phyloP scores from a whole-genome alignment of 2,329 filamentous ascomycete species.

The Cladophialophora carrionii region DNA sequence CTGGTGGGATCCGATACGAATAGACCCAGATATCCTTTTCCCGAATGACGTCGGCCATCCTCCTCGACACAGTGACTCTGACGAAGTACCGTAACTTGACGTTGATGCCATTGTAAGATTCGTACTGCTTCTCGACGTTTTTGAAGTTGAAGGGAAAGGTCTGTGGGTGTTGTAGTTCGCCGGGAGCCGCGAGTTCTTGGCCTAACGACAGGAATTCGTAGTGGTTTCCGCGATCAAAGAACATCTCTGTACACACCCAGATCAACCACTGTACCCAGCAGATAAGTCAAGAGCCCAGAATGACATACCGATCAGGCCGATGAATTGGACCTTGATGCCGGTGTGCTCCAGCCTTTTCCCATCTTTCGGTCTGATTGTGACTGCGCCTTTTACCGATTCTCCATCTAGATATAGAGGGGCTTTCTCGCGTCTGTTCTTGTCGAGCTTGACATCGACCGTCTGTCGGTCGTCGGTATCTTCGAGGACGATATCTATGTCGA shows the following conservation, averaged over 20 bases:
- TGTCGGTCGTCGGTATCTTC: constrained; percentile 91
- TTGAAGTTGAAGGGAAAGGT: constrained; percentile 99
- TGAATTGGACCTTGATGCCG: constrained; percentile 99
- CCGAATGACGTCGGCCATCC: constrained; percentile 96
- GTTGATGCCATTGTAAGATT: constrained; percentile 99
- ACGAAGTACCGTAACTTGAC: constrained; percentile 99
- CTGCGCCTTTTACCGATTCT: constrained; percentile 94
- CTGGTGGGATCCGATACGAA: constrained; percentile 94
- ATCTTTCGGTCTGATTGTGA: constrained; percentile 95
- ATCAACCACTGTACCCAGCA: constrained; percentile 15
- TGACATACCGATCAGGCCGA: constrained; percentile 84
- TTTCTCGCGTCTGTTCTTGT: constrained; percentile 97
- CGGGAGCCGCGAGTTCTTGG: constrained; percentile 93
- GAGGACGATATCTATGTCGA: constrained; percentile 98
- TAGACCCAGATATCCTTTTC: constrained; percentile 99
- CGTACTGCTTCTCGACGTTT: constrained; percentile 99
- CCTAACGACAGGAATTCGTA: constrained; percentile 98
- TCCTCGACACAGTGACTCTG: constrained; percentile 89
- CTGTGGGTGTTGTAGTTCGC: constrained; percentile 97
- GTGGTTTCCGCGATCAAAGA: constrained; percentile 98
- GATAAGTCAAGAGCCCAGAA: constrained; percentile 20
- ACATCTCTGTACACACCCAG: constrained; percentile 74
- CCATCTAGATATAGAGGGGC: constrained; percentile 97
- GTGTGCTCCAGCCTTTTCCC: constrained; percentile 97
- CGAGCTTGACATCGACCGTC: constrained; percentile 96